Evolutionary conservation across 139 green algal genomes (phyloP).

Genomic region (Astrephomene gubernaculifera): DNA sequence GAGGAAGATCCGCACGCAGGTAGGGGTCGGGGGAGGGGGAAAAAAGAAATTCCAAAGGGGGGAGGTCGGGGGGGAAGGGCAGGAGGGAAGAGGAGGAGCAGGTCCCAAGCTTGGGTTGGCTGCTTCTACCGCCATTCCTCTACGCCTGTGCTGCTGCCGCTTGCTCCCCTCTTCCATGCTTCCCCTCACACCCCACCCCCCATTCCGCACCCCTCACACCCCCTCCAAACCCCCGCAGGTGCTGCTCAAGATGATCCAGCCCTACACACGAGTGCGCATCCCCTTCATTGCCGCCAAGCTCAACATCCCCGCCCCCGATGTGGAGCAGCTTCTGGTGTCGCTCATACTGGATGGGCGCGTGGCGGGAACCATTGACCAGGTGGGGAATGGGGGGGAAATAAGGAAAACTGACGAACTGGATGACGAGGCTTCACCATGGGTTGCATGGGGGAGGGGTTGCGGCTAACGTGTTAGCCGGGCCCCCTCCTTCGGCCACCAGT

Average conservation of each 20-base stretch:
- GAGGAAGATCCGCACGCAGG: slow-evolving; percentile 94
- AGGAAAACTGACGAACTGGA: too few species aligned
- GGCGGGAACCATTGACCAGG: slow-evolving; percentile 94
- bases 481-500: too few species aligned
- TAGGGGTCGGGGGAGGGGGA: slow-evolving; percentile 34
- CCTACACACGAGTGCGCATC: slow-evolving; percentile 94
- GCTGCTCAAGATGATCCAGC: slow-evolving; percentile 91
- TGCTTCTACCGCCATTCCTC: background rate
- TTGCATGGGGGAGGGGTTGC: too few species aligned
- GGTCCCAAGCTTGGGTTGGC: too few species aligned
- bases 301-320: slow-evolving; percentile 91
- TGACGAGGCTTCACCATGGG: too few species aligned
- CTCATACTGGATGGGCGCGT: slow-evolving; percentile 95
- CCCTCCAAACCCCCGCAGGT: slow-evolving; percentile 68
- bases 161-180: background rate
- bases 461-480: too few species aligned
- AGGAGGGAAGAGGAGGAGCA: too few species aligned
- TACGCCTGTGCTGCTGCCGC: background rate
- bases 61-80: too few species aligned
- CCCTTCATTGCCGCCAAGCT: slow-evolving; percentile 91
- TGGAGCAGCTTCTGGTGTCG: slow-evolving; percentile 94
- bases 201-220: background rate
- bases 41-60: too few species aligned
- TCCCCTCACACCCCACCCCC: background rate
- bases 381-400: slow-evolving; percentile 48